Evolutionary conservation across 768 basidiomycete species (phyloP), one percentile per base, ranked within the genome.

Genomic region (Trametes meyenii): DNA sequence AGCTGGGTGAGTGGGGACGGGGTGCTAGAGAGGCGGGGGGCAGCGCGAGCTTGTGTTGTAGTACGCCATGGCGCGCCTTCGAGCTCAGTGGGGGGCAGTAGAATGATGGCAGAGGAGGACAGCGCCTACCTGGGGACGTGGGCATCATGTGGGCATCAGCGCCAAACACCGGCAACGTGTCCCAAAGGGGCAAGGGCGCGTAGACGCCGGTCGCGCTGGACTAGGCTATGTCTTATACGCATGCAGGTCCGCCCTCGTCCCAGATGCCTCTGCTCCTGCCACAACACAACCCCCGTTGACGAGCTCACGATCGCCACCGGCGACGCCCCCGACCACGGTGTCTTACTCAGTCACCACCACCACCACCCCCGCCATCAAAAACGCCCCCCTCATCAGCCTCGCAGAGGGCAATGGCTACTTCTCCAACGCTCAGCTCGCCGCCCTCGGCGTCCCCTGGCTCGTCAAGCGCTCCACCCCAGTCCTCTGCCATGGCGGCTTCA

Each of bases 371-470:
- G 84, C 90, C 60, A 93, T 95, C 38, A 89, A 91, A 74, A 95
- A 95, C 67, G 89, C 92, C 6, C 93, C 93, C 16, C 76, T 92
- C 64, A 77, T 88, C 45, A 89, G 90, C 61, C 85, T 94, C 53
- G 90, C 84, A 1, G 93, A 95, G 76, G 94, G 94, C 49, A 94
- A 89, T 70, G 90, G 88, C 67, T 79, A 83, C 59, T 96, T 96
- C 80, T 86, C 80, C 74, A 96, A 96, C 70, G 60, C 75, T 61
- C 90, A 94, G 57, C 86, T 98, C 63, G 91, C 87, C 11, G 83
- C 78, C 17, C 81, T 98, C 67, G 81, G 83, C 70, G 85, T 93
- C 17, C 95, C 97, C 13, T 96, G 86, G 77, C 36, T 97, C 61
- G 74, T 96, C 74, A 96, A 96, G 73, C 84, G 86, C 55, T 77